Evolutionary conservation across 306 rosid species (phyloP).

Genomic region (Rosa persica): DNA sequence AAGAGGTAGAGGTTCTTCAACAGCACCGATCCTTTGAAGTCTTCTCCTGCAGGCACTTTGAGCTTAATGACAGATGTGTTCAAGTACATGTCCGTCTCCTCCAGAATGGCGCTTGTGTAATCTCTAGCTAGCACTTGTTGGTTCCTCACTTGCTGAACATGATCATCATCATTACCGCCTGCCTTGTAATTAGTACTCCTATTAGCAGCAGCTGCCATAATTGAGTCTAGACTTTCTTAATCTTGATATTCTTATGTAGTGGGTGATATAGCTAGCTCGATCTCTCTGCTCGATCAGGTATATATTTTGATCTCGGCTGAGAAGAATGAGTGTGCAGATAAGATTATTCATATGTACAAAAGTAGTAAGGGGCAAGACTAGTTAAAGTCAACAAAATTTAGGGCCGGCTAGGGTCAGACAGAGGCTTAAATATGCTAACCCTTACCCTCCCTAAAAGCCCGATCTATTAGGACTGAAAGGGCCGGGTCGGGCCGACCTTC

Average conservation of each 20-base stretch:
- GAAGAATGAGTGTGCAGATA: not conserved
- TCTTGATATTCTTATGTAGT: not conserved
- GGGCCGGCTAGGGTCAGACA: no score
- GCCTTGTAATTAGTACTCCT: not conserved
- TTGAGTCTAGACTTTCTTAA: not conserved
- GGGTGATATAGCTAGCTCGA: not conserved
- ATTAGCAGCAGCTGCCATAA: not conserved
- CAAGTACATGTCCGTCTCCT: constrained; percentile 21
- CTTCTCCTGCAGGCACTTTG: constrained; percentile 28
- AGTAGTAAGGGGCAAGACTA: not conserved
- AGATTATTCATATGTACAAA: not conserved
- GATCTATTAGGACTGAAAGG: no score
- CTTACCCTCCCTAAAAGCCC: no score
- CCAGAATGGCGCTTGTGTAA: constrained; percentile 3
- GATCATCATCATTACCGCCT: not conserved
- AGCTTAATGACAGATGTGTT: constrained; percentile 26
- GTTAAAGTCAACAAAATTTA: no score
- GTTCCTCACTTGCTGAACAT: constrained; percentile 9
- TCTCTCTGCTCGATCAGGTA: no score
- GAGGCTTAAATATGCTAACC: no score
- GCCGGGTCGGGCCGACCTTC: no score
- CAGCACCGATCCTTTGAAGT: constrained; percentile 37
- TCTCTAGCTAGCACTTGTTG: constrained; percentile 23
- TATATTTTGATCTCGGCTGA: not conserved
- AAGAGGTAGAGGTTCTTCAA: constrained; percentile 59